These are phyloP conservation scores for Thelonectria rubi DNA, from an alignment of 2,329 filamentous ascomycete species.

Conservation along the genomic window DNA sequence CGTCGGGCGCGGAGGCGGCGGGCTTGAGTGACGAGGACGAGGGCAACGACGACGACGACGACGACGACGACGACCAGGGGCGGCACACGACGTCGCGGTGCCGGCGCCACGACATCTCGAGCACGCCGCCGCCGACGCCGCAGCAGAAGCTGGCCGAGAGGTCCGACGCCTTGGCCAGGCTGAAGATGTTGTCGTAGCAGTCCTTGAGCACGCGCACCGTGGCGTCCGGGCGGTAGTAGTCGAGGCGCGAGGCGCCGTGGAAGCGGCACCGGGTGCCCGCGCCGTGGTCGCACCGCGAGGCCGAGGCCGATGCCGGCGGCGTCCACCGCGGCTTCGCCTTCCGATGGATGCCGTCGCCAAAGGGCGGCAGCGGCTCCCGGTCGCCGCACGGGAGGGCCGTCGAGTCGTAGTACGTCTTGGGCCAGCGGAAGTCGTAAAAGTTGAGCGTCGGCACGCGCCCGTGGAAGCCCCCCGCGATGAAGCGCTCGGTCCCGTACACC, in stretches of 20 bases:
- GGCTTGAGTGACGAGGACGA: too few species aligned
- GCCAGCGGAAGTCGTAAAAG: constrained; percentile 64
- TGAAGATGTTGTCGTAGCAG: constrained; percentile 52
- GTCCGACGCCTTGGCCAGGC: constrained; percentile 58
- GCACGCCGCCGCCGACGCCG: constrained; percentile 57
- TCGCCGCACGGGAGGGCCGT: constrained; percentile 56
- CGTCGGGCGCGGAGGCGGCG: constrained; percentile 37
- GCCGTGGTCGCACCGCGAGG: constrained; percentile 47
- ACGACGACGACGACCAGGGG: too few species aligned
- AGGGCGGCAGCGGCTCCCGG: constrained; percentile 47
- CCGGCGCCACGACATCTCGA: constrained; percentile 52
- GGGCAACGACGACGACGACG: not conserved
- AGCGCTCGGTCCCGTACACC: constrained; percentile 60
- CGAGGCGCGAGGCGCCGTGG: constrained; percentile 54
- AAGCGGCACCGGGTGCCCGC: constrained; percentile 53
- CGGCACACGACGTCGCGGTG: constrained; percentile 34
- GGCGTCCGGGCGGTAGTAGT: constrained; percentile 60
- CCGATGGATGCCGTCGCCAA: constrained; percentile 19
- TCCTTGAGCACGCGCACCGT: constrained; percentile 55
- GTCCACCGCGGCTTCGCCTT: constrained; percentile 15
- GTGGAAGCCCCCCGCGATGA: constrained; percentile 55
- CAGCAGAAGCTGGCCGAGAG: constrained; percentile 59
- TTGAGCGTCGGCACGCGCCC: constrained; percentile 55
- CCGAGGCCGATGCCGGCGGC: constrained; percentile 4
- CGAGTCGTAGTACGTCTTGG: constrained; percentile 59